Evolutionary conservation across 176 grass and related monocot species (phyloP), one percentile per base, ranked within the genome.

Genomic region (Oryza australiensis): DNA sequence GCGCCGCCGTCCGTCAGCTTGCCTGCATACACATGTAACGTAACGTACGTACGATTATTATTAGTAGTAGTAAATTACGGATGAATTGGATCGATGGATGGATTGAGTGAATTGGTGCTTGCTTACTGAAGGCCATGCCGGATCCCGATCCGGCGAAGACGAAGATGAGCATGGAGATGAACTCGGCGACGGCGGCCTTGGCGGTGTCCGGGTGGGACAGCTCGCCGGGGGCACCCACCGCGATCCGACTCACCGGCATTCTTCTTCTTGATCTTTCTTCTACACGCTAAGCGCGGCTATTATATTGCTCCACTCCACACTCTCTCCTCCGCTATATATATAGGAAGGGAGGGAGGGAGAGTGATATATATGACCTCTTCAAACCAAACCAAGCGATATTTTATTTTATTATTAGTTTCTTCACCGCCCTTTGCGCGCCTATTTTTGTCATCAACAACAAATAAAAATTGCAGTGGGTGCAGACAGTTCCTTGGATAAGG

Each of bases 81-180:
- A 35, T 35, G 34, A 35, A 35, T 35, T 35, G 7, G 0, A 6
- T 35, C 5, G 34, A 37, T 37, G 29, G 29, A 29, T 29, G 29
- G 29, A 29, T 29, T 2, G 29, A 29, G 29, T n/a, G 29, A 1
- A 2, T 2, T 2, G 29, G 29, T 37, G 35, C 7, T 37, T 37
- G 43, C 73, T 66, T 79, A 93, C 94, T 85, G 75, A 97, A 93
- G 22, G 91, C 91, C 91, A 94, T 89, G 40, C 86, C 78, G 70
- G 94, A 93, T 66, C 94, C 94, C 1, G 88, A 87, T 75, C 94
- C 89, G 55, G 91, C 84, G 76, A 97, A 97, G 91, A 97, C 91
- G 78, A 97, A 97, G 75, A 97, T 93, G 84, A 94, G 91, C 66
- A 88, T 91, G 62, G 89, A 97, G 78, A 93, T 89, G 84, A 97